Evolutionary conservation across 2,329 filamentous ascomycete genomes (phyloP), one percentile per base, ranked within the genome.

Genomic region (Hypoxylon sp.): DNA sequence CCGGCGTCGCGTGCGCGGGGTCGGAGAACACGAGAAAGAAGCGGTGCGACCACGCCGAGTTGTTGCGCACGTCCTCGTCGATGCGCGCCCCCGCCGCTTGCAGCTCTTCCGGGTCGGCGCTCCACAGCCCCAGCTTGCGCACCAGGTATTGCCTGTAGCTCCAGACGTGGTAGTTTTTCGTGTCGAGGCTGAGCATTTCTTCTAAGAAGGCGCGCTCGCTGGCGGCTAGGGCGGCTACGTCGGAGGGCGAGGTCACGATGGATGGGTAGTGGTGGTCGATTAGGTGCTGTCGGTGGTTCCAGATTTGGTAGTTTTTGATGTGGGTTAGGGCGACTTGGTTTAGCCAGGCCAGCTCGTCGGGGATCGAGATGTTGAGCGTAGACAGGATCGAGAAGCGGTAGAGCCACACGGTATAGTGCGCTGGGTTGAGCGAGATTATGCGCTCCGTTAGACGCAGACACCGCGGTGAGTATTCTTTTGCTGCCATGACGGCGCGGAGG

Each of bases 91-190:
- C 88, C 23, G 90, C 83, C 52, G 87, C 85, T 41, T 77, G 72
- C 13, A 95, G 76, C 77, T 99, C 86, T n/a, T n/a, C n/a, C n/a
- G n/a, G n/a, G 36, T 79, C 77, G 70, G 58, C 60, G 27, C 53
- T 62, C 65, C 65, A 68, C 78, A 75, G 88, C 69, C 84, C 87
- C 78, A 88, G 72, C 66, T 83, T 84, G 41, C 75, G 74, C 29
- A 86, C 81, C 13, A 87, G 71, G 66, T 82, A 85, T 69, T 96
- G 91, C 51, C 94, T 82, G 75, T 97, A 99, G 46, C 87, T 91
- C 94, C 94, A 99, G 36, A 97, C 94, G 69, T 99, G 94, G 71
- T 99, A 97, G 76, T 99, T 99, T 75, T 99, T 99, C 38, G 88
- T 84, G 69, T 99, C 94, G 63, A 89, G 81, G 29, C 80, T 81